These are phyloP conservation scores for Blastomyces percursus DNA, from an alignment of 2,329 filamentous ascomycete genomes.

Conservation along the genomic window DNA sequence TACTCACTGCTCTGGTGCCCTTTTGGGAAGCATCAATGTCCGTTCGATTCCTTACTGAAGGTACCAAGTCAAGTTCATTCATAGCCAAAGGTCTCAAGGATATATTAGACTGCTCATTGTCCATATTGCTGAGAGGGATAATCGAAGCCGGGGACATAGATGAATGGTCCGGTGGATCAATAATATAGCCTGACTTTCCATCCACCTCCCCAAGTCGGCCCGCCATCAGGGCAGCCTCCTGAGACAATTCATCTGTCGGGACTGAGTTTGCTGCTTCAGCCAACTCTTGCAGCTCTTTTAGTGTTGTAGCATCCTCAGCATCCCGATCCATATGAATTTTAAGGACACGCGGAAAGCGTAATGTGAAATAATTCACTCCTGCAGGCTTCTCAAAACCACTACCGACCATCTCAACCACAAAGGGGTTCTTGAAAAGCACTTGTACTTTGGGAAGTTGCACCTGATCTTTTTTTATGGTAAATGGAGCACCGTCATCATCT, in stretches of 20 bases:
- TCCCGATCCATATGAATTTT: conserved; percentile 70
- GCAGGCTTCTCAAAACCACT: conserved; percentile 65
- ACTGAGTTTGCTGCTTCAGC: conserved; percentile 47
- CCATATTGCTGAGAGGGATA: neutral
- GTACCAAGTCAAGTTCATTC: neutral
- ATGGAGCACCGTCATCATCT: conserved; percentile 22
- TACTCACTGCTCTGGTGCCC: neutral
- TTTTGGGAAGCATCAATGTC: neutral
- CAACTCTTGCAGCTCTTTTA: conserved; percentile 57
- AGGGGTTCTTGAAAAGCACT: conserved; percentile 54
- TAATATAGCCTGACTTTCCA: conserved; percentile 10
- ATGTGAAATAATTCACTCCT: conserved; percentile 59
- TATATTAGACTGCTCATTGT: neutral
- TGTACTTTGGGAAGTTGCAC: conserved; percentile 27
- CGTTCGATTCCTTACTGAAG: neutral
- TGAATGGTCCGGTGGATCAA: conserved; percentile 11
- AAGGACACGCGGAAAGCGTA: conserved; percentile 63
- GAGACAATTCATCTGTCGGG: conserved; percentile 20
- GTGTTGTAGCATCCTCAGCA: conserved; percentile 56
- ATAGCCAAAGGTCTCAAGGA: neutral
- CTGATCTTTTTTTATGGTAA: conserved; percentile 40
- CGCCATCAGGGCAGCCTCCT: conserved; percentile 10
- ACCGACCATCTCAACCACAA: conserved; percentile 70
- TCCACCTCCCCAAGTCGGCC: conserved; percentile 9
- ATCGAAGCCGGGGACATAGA: neutral